phyloP scores from a whole-genome alignment of 192 early-diverging fungal genomes.

The Gigaspora rosea region DNA sequence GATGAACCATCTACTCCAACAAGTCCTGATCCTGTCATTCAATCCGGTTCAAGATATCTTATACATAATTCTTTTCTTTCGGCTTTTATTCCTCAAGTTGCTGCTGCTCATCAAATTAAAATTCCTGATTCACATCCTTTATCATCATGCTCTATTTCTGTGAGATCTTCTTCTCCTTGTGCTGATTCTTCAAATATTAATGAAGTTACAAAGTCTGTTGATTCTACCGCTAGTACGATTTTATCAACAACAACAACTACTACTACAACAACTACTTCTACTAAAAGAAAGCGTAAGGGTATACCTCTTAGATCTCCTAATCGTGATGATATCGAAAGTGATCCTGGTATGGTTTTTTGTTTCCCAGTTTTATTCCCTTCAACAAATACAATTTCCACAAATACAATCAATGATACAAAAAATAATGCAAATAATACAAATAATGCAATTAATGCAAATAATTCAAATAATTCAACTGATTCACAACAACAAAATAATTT shows the following conservation, averaged over 20 bases:
- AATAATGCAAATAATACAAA: not conserved
- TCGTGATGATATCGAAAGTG: not conserved
- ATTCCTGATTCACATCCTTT: too few relatives aligned
- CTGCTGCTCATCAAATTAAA: not conserved
- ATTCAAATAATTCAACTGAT: not conserved
- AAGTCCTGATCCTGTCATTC: not conserved
- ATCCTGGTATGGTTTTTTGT: conserved; percentile 28
- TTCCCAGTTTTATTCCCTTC: conserved; percentile 17
- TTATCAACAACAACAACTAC: not conserved
- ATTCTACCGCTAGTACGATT: not conserved
- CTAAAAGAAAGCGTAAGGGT: conserved; percentile 29
- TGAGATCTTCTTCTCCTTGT: too few relatives aligned
- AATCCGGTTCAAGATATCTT: not conserved
- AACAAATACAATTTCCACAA: not conserved
- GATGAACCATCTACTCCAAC: not conserved
- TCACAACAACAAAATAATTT: too few relatives aligned
- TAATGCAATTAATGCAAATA: not conserved
- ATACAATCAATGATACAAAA: not conserved
- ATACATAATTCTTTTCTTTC: conserved; percentile 14
- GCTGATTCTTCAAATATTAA: too few relatives aligned
- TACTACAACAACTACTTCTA: not conserved
- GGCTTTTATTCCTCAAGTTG: not conserved
- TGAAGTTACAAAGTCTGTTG: not conserved
- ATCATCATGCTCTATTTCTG: too few relatives aligned
- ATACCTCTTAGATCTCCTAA: conserved; percentile 19